Base-by-base conservation (phyloP, 163 green algal genomes). In the Scenedesmus sp. region DNA sequence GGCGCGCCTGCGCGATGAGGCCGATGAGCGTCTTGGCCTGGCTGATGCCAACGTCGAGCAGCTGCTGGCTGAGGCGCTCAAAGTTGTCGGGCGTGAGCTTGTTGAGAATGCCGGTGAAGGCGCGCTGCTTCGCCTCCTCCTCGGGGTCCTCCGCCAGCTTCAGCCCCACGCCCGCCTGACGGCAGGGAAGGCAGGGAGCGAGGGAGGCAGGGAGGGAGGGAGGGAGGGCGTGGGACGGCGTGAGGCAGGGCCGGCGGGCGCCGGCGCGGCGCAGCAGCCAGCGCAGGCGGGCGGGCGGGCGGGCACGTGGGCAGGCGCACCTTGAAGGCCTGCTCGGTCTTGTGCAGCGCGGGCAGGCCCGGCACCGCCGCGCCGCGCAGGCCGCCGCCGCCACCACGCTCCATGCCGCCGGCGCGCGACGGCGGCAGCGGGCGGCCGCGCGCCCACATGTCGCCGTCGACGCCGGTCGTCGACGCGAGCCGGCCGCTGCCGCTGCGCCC, bases 31-130 rank as follows among this genome's bases (percentile, higher is more conserved):
- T 96, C 58, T 90, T 78, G 15, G 90, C 84, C 36, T 90, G 85
- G 29, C 85, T 85, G 80, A 97, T 96, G 28, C 85, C 84, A 7
- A 94, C 84, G 6, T 89, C 87, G 58, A 94, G 80, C 60, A 98
- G 88, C 84, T 97, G 86, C 79, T 76, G 75, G 33, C 36, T 45
- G n/a, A 99, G 92, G 42, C 87, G 90, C 22, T 97, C 94, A 81
- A 98, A 99, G 86, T 98, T 99, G 78, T 99, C 89, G 20, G 94
- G 95, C 48, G 96, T 99, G 48, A 99, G 92, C 93, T 99, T 99
- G 88, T 99, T 99, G 20, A 99, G 90, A 66, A 98, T 90, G 24
- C 83, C 89, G 91, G 98, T 98, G 84, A 98, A 92, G 47, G 72
- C 71, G 80, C 95, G 95, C 83, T 98, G 93, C 77, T 93, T 93